These are phyloP conservation scores for Ogataea wickerhamii DNA, from an alignment of 805 yeast genomes.

Conservation along the genomic window DNA sequence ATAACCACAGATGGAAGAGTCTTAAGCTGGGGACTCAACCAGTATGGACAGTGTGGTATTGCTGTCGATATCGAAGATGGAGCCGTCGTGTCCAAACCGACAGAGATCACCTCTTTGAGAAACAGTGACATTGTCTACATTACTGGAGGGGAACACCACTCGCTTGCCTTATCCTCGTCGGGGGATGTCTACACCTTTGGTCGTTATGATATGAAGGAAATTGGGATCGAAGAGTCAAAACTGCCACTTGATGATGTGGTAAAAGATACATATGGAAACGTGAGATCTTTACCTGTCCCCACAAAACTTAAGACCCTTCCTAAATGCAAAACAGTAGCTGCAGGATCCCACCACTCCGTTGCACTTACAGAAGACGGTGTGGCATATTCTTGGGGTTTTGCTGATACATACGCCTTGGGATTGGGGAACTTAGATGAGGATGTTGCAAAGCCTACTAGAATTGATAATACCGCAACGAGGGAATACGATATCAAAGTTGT, in stretches of 20 bases:
- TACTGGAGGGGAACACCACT: conserved; percentile 94
- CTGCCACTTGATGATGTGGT: conserved; percentile 69
- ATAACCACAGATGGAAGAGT: conserved; percentile 68
- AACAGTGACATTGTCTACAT: conserved; percentile 57
- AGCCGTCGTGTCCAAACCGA: conserved; percentile 73
- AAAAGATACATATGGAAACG: conserved; percentile 72
- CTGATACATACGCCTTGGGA: conserved; percentile 95
- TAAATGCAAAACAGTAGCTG: conserved; percentile 55
- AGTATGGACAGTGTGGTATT: conserved; percentile 93
- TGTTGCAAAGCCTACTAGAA: conserved; percentile 81
- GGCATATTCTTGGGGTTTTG: conserved; percentile 96
- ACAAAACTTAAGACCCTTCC: conserved; percentile 62
- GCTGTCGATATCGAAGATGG: conserved; percentile 80
- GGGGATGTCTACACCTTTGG: conserved; percentile 88
- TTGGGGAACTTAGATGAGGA: conserved; percentile 84
- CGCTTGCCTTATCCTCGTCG: conserved; percentile 64
- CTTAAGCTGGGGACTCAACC: conserved; percentile 92
- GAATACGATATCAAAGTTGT: conserved; percentile 63
- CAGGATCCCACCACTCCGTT: conserved; percentile 90
- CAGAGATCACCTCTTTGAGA: conserved; percentile 61
- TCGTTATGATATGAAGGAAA: conserved; percentile 87
- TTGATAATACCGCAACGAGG: conserved; percentile 90
- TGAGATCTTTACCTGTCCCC: conserved; percentile 84
- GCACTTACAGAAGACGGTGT: conserved; percentile 83
- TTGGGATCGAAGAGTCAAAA: conserved; percentile 67